Evolutionary conservation across 2,329 filamentous ascomycete species (phyloP).

Genomic region (Metarhizium humberi): DNA sequence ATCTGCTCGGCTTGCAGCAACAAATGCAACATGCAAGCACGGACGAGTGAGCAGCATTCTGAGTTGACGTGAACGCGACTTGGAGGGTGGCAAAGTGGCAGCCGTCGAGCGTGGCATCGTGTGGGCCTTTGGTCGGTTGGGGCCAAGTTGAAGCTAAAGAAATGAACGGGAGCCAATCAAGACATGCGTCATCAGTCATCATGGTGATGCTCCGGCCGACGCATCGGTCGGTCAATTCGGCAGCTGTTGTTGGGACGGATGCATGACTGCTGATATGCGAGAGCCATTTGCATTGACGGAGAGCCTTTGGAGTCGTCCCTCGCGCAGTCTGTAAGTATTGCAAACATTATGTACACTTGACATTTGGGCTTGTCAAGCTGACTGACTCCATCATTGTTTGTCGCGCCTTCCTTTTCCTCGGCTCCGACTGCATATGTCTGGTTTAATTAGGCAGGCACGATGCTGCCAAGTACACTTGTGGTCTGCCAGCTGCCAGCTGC

Average conservation of each 20-base stretch:
- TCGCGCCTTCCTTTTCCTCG: not conserved
- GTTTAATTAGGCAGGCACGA: not conserved
- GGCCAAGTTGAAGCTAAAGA: no score
- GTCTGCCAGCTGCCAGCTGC: no score
- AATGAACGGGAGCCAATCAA: not conserved
- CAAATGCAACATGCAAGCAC: not conserved
- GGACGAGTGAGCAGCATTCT: not conserved
- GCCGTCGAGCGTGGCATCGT: not conserved
- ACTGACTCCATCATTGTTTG: not conserved
- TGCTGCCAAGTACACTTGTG: not conserved
- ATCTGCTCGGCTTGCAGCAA: no score
- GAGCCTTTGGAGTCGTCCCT: no score
- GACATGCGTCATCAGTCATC: not conserved
- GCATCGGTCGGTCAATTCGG: constrained; percentile 1
- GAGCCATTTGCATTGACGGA: not conserved
- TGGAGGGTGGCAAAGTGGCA: not conserved
- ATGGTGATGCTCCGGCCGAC: not conserved
- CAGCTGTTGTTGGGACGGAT: not conserved
- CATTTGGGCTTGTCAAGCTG: no score
- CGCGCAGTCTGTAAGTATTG: no score
- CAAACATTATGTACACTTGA: no score
- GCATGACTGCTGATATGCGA: not conserved
- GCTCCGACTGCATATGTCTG: not conserved
- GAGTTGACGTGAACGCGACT: not conserved
- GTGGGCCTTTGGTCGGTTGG: not conserved